These are phyloP conservation scores for Russula sp. DNA, from an alignment of 768 basidiomycete genomes.

Conservation along the genomic window DNA sequence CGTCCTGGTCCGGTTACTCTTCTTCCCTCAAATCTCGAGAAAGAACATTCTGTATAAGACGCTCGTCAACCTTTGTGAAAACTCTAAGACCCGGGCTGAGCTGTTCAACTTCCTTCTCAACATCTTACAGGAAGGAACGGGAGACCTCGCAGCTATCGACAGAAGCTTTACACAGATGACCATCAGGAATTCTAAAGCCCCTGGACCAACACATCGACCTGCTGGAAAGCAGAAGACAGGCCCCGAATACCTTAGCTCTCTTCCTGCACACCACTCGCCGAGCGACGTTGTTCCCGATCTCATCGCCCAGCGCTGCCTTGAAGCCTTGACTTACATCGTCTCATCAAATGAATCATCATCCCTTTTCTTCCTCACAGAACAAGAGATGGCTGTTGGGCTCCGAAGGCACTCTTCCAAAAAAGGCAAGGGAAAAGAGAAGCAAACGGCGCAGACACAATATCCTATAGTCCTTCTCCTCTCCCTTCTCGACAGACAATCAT, in stretches of 20 bases:
- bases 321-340: constrained; percentile 86
- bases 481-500: constrained; percentile 77
- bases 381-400: constrained; percentile 80
- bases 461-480: constrained; percentile 87
- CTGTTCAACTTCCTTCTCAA: constrained; percentile 91
- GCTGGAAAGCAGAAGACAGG: constrained; percentile 65
- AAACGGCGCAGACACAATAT: constrained; percentile 72
- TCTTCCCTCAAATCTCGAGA: constrained; percentile 90
- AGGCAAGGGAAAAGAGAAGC: constrained; percentile 94
- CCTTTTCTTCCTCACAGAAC: constrained; percentile 92
- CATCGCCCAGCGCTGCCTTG: constrained; percentile 90
- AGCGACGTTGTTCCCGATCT: constrained; percentile 87
- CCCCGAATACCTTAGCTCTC: constrained; percentile 45
- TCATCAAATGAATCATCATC: constrained; percentile 77
- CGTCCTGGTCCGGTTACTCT: constrained; percentile 84
- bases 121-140: constrained; percentile 92
- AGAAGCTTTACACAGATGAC: constrained; percentile 92
- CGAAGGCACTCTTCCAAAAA: constrained; percentile 68
- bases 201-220: constrained; percentile 38
- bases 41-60: constrained; percentile 84
- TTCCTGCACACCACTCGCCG: constrained; percentile 47
- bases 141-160: constrained; percentile 87
- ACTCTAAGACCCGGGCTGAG: constrained; percentile 83
- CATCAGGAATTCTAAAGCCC: constrained; percentile 53
- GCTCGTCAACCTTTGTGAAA: constrained; percentile 93